Evolutionary conservation across 228 moss, liverwort and hornwort species (phyloP).

Genomic region (Sphagnum fallax): DNA sequence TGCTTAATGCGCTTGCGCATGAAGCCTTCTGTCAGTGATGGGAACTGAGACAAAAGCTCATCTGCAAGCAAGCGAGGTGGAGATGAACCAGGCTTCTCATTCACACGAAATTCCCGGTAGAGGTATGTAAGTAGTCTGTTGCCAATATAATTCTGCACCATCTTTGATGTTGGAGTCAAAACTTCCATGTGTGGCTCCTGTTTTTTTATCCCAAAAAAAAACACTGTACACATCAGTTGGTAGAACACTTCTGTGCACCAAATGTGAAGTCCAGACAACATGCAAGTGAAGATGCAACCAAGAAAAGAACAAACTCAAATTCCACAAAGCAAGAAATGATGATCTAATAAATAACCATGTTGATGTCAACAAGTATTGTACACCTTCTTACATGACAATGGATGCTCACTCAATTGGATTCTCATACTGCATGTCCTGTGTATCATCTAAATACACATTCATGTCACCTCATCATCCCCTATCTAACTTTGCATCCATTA

Average conservation of each 20-base stretch:
- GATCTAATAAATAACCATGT: not conserved
- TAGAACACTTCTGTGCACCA: not conserved
- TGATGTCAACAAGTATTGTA: conserved; percentile 1
- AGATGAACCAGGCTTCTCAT: conserved; percentile 77
- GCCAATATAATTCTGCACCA: conserved; percentile 86
- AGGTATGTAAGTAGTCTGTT: conserved; percentile 79
- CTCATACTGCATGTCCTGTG: no score
- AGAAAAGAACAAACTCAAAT: not conserved
- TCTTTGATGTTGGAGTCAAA: conserved; percentile 89
- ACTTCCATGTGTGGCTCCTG: conserved; percentile 99
- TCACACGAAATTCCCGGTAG: conserved; percentile 95
- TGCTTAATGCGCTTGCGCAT: conserved; percentile 90
- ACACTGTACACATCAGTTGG: not conserved
- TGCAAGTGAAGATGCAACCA: not conserved
- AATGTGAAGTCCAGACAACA: not conserved
- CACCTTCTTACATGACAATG: not conserved
- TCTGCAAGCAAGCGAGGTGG: conserved; percentile 77
- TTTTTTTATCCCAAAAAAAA: not conserved
- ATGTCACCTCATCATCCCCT: no score
- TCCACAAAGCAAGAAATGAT: not conserved
- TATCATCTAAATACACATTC: no score
- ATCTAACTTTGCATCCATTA: no score
- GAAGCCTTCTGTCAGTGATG: conserved; percentile 84
- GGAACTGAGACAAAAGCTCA: conserved; percentile 82
- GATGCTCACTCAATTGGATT: not conserved